Evolutionary conservation across 306 rosid genomes (phyloP).

Genomic region (Medicago lupulina): DNA sequence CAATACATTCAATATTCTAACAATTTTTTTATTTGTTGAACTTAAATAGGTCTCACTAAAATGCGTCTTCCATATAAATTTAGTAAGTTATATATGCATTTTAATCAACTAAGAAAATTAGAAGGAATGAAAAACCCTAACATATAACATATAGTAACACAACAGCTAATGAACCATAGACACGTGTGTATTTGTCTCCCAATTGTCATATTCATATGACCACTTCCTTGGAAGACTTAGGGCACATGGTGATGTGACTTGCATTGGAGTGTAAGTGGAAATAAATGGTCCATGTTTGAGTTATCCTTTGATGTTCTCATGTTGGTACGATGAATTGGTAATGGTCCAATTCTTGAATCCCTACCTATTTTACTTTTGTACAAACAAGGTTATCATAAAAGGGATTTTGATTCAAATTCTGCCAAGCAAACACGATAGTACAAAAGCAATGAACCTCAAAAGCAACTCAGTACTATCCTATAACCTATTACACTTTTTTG

Average conservation of each 20-base stretch:
- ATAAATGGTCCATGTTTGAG: conserved; percentile 36
- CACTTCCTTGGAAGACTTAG: conserved; percentile 1
- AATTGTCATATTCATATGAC: conserved; percentile 23
- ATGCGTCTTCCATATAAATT: no score
- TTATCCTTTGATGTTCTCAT: conserved; percentile 37
- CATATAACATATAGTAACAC: not conserved
- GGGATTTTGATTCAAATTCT: conserved; percentile 47
- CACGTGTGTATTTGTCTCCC: conserved; percentile 14
- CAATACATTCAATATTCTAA: no score
- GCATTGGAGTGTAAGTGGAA: conserved; percentile 32
- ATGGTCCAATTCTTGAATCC: conserved; percentile 44
- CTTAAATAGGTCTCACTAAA: no score
- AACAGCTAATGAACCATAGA: conserved; percentile 17
- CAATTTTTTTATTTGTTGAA: no score
- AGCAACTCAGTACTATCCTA: conserved; percentile 21
- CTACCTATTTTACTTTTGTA: conserved; percentile 15
- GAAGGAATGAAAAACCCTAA: not conserved
- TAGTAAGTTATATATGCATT: no score
- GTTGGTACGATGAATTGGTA: conserved; percentile 37
- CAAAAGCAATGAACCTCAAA: conserved; percentile 34
- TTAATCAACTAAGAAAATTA: no score
- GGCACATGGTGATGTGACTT: conserved; percentile 33
- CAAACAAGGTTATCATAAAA: conserved; percentile 36
- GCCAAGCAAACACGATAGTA: conserved; percentile 45
- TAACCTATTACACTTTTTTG: conserved; percentile 37